Evolutionary conservation across 345 rosid genomes (phyloP).

Genomic region (Draba incana): DNA sequence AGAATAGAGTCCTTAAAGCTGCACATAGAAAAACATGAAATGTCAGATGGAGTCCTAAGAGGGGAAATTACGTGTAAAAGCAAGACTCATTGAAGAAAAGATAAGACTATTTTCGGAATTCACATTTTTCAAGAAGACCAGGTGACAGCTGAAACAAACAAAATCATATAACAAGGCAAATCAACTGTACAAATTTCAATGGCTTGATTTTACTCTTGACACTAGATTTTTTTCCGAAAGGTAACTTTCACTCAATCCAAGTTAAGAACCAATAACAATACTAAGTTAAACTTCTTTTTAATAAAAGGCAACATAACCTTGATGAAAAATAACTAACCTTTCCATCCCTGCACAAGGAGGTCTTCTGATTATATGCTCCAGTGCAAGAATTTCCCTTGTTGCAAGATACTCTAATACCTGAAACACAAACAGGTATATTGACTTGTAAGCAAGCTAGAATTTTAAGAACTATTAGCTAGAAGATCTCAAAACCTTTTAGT

Average conservation of each 20-base stretch:
- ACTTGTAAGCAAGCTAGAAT: slow-evolving; percentile 23
- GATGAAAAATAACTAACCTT: slow-evolving; percentile 51
- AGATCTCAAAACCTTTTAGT: background rate
- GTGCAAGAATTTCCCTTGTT: slow-evolving; percentile 70
- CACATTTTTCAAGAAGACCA: slow-evolving; percentile 7
- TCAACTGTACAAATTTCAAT: background rate
- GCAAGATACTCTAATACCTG: slow-evolving; percentile 96
- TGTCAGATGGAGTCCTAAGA: slow-evolving; percentile 26
- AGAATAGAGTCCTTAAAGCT: slow-evolving; percentile 87
- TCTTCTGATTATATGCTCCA: slow-evolving; percentile 74
- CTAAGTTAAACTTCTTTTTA: no score
- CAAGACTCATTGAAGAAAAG: slow-evolving; percentile 30
- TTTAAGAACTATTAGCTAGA: slow-evolving; percentile 9
- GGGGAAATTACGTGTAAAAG: background rate
- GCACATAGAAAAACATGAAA: slow-evolving; percentile 44
- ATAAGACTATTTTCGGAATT: slow-evolving; percentile 18
- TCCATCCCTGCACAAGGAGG: slow-evolving; percentile 95
- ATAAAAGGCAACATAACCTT: slow-evolving; percentile 9
- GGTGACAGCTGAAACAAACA: slow-evolving; percentile 1
- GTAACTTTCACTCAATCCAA: slow-evolving; percentile 8
- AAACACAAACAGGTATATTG: slow-evolving; percentile 17
- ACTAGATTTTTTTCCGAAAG: background rate
- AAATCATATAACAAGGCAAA: slow-evolving; percentile 1
- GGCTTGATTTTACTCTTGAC: background rate
- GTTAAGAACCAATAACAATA: slow-evolving; percentile 19